Evolutionary conservation across 805 yeast genomes (phyloP), one percentile per base, ranked within the genome.

Genomic region (Starmerella scarabaei): DNA sequence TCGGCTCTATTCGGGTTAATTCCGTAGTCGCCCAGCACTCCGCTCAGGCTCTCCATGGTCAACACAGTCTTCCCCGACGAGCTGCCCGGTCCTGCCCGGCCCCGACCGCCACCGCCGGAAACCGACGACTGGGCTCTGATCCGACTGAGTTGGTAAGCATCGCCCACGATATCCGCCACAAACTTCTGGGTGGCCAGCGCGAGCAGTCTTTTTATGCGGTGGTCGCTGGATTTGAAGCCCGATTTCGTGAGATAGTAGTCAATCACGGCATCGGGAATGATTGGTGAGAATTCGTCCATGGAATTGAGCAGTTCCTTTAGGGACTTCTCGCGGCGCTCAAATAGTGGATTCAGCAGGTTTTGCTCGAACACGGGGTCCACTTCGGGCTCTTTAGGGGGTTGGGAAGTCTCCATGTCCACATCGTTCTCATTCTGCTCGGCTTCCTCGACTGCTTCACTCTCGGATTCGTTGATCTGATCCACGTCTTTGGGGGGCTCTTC

Each of bases 141-240:
- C 45, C 97, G 67, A 7, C 94, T 81, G 56, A 84, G 86, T 57
- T 91, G 98, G 57, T 84, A 91, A 0, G 98, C 96, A 56, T 91
- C 97, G 14, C 85, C 83, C 1, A 98, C 95, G 23, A 91, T 77
- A 57, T 91, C 98, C 45, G 86, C 75, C 21, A 91, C 72, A 58
- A 91, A 91, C 56, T 91, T 91, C 55, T 93, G 98, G 0, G 98
- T 91, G 1, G 98, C 97, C 41, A 91, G 65, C 0, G 97, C 96
- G 36, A 91, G 65, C 28, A 91, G 64, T 39, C 97, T 68, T 58
- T 85, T 86, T 42, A 81, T 74, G 42, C 85, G 71, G 12, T 73
- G 63, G 56, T 88, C 94, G 30, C 78, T 68, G 21, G 91, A 74
- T 43, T 77, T 79, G 52, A 91, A 77, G 30, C 96, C 96, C 46